These are phyloP conservation scores for Lodderomyces elongisporus DNA, from an alignment of 1,139 yeast genomes.

Conservation along the genomic window DNA sequence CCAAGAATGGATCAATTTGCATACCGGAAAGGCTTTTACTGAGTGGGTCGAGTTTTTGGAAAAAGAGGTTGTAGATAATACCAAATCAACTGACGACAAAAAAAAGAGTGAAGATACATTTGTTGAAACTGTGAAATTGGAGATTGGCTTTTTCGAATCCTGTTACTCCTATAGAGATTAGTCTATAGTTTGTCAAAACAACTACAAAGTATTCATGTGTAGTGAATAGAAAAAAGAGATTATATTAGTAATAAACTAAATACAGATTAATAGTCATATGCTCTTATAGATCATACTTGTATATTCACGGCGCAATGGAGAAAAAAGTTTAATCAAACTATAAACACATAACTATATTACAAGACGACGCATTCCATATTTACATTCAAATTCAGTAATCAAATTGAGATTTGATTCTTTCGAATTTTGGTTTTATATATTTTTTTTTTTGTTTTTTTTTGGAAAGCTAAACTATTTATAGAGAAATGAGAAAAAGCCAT, in stretches of 20 bases:
- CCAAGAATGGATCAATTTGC: constrained; percentile 48
- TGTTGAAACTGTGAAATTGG: constrained; percentile 31
- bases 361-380: too few relatives aligned
- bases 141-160: constrained; percentile 41
- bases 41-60: constrained; percentile 44
- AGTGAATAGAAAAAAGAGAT: constrained; percentile 2
- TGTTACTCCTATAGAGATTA: constrained; percentile 29
- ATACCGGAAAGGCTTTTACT: constrained; percentile 43
- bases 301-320: not conserved
- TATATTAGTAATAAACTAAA: not conserved
- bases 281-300: not conserved
- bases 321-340: too few relatives aligned
- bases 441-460: too few relatives aligned
- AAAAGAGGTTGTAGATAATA: constrained; percentile 39
- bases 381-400: not conserved
- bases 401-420: not conserved
- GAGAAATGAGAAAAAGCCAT: constrained; percentile 53
- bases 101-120: constrained; percentile 28
- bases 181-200: too few relatives aligned
- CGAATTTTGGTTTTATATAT: too few relatives aligned
- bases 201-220: too few relatives aligned
- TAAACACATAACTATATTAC: too few relatives aligned
- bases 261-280: constrained; percentile 1
- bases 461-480: constrained; percentile 22
- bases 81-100: constrained; percentile 12